These are phyloP conservation scores for Aspergillus niger DNA, from an alignment of 2,329 filamentous ascomycete genomes.

Conservation along the genomic window DNA sequence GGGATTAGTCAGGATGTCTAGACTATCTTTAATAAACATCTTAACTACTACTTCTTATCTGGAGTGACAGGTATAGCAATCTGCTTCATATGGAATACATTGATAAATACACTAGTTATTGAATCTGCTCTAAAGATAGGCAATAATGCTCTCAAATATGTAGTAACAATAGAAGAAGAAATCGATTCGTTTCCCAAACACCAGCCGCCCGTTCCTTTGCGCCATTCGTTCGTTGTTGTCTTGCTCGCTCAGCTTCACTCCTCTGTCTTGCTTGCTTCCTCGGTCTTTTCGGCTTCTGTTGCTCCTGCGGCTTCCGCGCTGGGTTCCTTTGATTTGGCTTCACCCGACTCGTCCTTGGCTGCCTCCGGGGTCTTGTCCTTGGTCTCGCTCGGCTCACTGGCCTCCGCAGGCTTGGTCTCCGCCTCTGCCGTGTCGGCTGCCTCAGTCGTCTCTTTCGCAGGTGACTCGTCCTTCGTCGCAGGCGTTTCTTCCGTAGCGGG, in stretches of 20 bases:
- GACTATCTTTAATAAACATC: background rate
- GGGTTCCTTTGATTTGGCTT: conserved; percentile 14
- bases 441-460: conserved; percentile 19
- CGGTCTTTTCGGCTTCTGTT: conserved; percentile 27
- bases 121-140: too few relatives aligned
- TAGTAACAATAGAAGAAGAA: conserved; percentile 12
- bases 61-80: too few relatives aligned
- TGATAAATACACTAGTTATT: conserved; percentile 4
- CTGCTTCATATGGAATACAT: background rate
- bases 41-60: too few relatives aligned
- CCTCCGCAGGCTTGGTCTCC: conserved; percentile 20
- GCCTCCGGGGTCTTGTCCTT: conserved; percentile 20
- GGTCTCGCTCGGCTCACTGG: conserved; percentile 14
- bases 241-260: conserved; percentile 22
- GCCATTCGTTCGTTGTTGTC: conserved; percentile 30
- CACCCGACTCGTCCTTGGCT: conserved; percentile 17
- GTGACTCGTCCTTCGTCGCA: conserved; percentile 22
- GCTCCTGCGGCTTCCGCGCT: conserved; percentile 26
- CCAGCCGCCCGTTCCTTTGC: conserved; percentile 39
- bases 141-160: conserved; percentile 11
- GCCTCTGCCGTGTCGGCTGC: conserved; percentile 19
- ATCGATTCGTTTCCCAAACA: conserved; percentile 31
- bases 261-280: conserved; percentile 37
- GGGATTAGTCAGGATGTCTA: background rate
- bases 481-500: conserved; percentile 21